Conservation (phyloP, 2,329 filamentous ascomycete genomes). For the Fusarium illudens region DNA sequence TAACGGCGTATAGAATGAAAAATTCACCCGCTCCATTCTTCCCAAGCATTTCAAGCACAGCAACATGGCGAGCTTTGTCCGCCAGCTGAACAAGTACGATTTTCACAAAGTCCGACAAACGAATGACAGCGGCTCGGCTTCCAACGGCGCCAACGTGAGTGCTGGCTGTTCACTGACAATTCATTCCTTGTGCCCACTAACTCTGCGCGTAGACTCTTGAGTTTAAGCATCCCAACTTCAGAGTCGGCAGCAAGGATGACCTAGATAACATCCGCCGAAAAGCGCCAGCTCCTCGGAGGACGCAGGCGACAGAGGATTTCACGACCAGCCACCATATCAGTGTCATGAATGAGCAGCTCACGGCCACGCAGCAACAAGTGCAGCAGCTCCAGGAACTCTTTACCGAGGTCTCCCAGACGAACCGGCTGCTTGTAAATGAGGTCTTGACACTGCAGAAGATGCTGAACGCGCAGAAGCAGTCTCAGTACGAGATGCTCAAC, state of each 20-base stretch:
- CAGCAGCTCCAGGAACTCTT: conserved; percentile 87
- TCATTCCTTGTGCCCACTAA: conserved; percentile 11
- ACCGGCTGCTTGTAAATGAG: conserved; percentile 69
- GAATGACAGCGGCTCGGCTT: conserved; percentile 48
- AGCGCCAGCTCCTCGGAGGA: conserved; percentile 88
- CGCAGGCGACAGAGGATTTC: conserved; percentile 72
- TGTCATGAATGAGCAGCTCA: conserved; percentile 85
- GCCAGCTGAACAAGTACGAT: conserved; percentile 96
- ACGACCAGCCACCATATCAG: conserved; percentile 88
- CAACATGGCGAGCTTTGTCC: conserved; percentile 97
- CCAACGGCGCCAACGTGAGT: conserved; percentile 51
- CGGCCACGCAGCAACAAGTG: conserved; percentile 91
- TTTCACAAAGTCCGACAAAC: conserved; percentile 90
- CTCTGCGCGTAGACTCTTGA: conserved; percentile 64
- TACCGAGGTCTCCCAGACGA: conserved; percentile 74
- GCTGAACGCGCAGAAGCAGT: conserved; percentile 65
- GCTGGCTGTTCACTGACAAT: background rate
- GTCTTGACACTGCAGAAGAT: conserved; percentile 68
- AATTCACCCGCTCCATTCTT: conserved; percentile 96
- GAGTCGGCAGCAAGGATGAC: conserved; percentile 93
- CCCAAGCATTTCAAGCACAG: conserved; percentile 99
- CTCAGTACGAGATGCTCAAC: conserved; percentile 65
- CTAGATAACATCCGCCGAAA: conserved; percentile 97
- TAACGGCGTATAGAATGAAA: conserved; percentile 78
- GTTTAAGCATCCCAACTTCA: conserved; percentile 97